Evolutionary conservation across 2,329 filamentous ascomycete genomes (phyloP).

Genomic region (Cladobotryum protrusum): DNA sequence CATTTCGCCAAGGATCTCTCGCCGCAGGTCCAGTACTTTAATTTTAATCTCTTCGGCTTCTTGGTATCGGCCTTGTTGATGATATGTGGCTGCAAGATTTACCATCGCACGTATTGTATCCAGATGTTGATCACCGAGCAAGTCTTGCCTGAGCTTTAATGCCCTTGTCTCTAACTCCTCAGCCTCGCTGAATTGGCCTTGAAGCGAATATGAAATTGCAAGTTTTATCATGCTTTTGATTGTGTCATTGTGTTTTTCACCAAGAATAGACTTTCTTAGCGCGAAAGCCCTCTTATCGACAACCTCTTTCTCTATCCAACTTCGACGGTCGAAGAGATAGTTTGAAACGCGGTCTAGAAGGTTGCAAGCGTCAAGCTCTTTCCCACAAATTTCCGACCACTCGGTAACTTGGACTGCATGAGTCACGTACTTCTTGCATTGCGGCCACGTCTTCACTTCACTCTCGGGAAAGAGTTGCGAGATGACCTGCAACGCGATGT

Average conservation of each 20-base stretch:
- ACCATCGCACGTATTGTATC: too few relatives aligned
- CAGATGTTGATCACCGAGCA: too few relatives aligned
- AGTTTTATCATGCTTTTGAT: too few relatives aligned
- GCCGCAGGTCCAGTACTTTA: too few relatives aligned
- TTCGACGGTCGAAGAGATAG: slow-evolving; percentile 19
- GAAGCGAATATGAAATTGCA: too few relatives aligned
- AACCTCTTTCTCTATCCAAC: slow-evolving; percentile 20
- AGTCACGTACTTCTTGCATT: slow-evolving; percentile 22
- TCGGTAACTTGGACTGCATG: slow-evolving; percentile 21
- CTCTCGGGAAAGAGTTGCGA: slow-evolving; percentile 16
- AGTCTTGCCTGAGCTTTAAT: too few relatives aligned
- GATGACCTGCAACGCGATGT: slow-evolving; percentile 18
- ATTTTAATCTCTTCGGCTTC: too few relatives aligned
- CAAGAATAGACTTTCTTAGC: slow-evolving; percentile 13
- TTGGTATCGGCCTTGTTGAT: too few relatives aligned
- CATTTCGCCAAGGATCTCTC: slow-evolving; percentile 10
- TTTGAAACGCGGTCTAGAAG: slow-evolving; percentile 14
- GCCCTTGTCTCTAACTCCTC: too few relatives aligned
- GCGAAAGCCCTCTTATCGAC: slow-evolving; percentile 14
- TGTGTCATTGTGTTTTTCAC: too few relatives aligned
- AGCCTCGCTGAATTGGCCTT: too few relatives aligned
- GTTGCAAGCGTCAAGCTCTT: slow-evolving; percentile 8
- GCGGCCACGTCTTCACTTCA: slow-evolving; percentile 14
- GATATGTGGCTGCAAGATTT: too few relatives aligned
- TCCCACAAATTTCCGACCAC: slow-evolving; percentile 19